phyloP scores from a whole-genome alignment of 2,329 filamentous ascomycete species.

The Aspergillus proliferans region DNA sequence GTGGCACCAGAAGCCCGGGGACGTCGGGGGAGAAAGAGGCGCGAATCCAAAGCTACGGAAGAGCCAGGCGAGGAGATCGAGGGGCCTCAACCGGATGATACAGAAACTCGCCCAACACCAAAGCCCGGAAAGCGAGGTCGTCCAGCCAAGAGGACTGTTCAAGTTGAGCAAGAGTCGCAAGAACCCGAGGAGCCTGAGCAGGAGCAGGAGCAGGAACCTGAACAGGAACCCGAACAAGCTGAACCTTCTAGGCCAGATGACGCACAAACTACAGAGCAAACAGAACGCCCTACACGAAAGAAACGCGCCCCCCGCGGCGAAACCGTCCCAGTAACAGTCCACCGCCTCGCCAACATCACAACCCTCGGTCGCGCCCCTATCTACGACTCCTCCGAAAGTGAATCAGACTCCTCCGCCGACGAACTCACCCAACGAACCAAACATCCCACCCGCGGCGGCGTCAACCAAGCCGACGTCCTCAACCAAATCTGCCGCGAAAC shows the following conservation, averaged over 20 bases:
- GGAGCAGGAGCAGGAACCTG: neutral
- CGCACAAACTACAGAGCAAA: slow-evolving; percentile 4
- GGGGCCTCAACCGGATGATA: neutral
- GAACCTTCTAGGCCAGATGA: slow-evolving; percentile 1
- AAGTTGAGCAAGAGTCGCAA: neutral
- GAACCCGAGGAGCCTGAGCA: neutral
- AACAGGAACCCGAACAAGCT: slow-evolving; percentile 4
- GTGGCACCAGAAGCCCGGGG: slow-evolving; percentile 1
- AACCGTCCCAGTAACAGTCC: slow-evolving; percentile 37
- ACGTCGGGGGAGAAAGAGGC: slow-evolving; percentile 4
- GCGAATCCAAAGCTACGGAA: neutral
- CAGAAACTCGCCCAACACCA: neutral
- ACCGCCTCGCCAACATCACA: slow-evolving; percentile 32
- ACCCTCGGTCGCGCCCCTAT: slow-evolving; percentile 19
- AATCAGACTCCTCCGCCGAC: slow-evolving; percentile 24
- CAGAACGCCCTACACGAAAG: slow-evolving; percentile 12
- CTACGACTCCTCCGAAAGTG: slow-evolving; percentile 16
- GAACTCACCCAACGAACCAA: slow-evolving; percentile 28
- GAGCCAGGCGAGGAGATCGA: neutral
- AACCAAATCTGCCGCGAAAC: slow-evolving; percentile 46
- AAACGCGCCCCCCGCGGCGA: slow-evolving; percentile 27
- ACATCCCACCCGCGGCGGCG: slow-evolving; percentile 36
- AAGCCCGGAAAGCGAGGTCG: neutral
- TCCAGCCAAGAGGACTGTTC: neutral
- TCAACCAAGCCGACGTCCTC: slow-evolving; percentile 49